Conservation (phyloP, 1,284 basidiomycete genomes). For the Taiwanofungus camphoratus region DNA sequence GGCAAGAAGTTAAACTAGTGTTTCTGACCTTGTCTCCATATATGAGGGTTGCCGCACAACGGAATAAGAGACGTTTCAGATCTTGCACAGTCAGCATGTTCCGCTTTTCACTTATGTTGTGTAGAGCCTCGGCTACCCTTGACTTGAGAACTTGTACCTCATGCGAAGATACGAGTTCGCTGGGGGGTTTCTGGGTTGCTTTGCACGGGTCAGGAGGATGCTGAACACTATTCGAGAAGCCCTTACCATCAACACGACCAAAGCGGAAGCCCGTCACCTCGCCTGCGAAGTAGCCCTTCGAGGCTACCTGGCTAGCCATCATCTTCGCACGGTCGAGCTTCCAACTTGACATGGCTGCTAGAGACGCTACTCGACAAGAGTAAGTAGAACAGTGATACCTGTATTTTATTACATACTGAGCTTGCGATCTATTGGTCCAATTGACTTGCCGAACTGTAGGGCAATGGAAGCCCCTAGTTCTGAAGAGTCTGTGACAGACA, state of each 20-base stretch:
- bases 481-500: conserved; percentile 62
- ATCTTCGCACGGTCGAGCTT: conserved; percentile 74
- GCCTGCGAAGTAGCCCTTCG: conserved; percentile 82
- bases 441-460: conserved; percentile 75
- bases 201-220: conserved; percentile 5
- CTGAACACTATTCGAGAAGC: conserved; percentile 1
- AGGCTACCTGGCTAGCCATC: conserved; percentile 75
- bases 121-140: conserved; percentile 65
- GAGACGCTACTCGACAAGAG: conserved; percentile 42
- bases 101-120: conserved; percentile 66
- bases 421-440: conserved; percentile 76
- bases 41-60: conserved; percentile 79
- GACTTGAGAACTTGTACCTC: conserved; percentile 42
- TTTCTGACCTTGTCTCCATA: conserved; percentile 66
- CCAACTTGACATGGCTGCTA: conserved; percentile 51
- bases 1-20: background rate
- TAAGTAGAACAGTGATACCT: background rate
- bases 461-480: conserved; percentile 90
- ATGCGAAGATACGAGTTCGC: conserved; percentile 19
- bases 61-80: conserved; percentile 81
- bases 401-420: conserved; percentile 43
- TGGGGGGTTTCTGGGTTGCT: no score
- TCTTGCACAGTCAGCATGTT: conserved; percentile 74
- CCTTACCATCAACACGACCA: conserved; percentile 42
- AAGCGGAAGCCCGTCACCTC: conserved; percentile 81